A percentile compares a stretch with the other conserved stretches of the same genome.
Conservation (phyloP, 1,284 basidiomycete genomes). For the Termitomyces sp. region DNA sequence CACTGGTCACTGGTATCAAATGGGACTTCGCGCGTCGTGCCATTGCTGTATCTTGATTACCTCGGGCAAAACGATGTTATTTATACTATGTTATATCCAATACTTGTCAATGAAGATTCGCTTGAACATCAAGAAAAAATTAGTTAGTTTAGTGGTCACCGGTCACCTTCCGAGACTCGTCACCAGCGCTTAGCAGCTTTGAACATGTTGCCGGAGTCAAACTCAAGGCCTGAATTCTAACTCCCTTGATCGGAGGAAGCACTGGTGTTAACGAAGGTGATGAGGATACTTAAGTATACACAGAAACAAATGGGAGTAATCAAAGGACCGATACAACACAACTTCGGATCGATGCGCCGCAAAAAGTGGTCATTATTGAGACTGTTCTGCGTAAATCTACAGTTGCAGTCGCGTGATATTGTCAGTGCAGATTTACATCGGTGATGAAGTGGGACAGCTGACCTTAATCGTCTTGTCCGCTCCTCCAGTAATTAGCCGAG, state of each 20-base stretch:
- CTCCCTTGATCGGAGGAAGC: not conserved
- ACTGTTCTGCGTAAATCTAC: constrained; percentile 51
- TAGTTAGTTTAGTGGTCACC: not conserved
- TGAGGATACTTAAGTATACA: too few species aligned
- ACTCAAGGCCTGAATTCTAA: not conserved
- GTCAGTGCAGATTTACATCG: constrained; percentile 1
- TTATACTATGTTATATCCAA: not conserved
- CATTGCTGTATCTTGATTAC: not conserved
- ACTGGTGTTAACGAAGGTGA: not conserved
- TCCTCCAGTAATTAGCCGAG: constrained; percentile 90
- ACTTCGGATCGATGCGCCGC: not conserved
- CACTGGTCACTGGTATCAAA: not conserved
- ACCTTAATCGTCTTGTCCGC: constrained; percentile 99
- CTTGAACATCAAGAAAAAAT: not conserved
- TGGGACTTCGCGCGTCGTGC: not conserved
- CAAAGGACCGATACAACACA: too few species aligned
- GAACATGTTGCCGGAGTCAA: not conserved
- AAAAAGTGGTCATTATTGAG: constrained; percentile 24
- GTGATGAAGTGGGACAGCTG: constrained; percentile 13
- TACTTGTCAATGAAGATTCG: not conserved
- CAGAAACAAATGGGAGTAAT: not conserved
- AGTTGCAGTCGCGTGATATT: constrained; percentile 1
- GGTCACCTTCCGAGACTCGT: not conserved
- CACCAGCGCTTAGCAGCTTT: not conserved
- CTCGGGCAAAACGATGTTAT: not conserved